Conservation (phyloP, 2,329 filamentous ascomycete species). For the Penicillium sp. region DNA sequence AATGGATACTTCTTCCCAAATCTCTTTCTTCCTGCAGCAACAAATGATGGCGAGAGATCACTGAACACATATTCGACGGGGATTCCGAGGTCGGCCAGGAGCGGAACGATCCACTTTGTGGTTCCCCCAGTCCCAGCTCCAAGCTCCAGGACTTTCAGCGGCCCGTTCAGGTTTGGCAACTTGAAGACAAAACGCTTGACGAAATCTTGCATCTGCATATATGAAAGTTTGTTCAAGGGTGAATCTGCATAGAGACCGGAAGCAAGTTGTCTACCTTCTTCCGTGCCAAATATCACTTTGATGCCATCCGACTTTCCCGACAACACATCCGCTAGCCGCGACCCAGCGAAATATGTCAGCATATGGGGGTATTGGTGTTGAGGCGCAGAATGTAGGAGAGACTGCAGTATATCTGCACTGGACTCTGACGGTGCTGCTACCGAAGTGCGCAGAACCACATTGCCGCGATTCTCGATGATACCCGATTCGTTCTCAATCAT, state of each 20-base stretch:
- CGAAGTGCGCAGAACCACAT: background rate
- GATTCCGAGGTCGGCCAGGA: slow-evolving; percentile 23
- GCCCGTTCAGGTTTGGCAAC: background rate
- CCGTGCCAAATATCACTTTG: background rate
- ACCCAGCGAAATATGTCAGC: background rate
- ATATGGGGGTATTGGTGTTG: background rate
- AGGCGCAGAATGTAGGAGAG: background rate
- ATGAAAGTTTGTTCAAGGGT: slow-evolving; percentile 14
- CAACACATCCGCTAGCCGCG: background rate
- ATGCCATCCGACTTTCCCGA: background rate
- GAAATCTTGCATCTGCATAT: slow-evolving; percentile 14
- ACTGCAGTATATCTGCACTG: background rate
- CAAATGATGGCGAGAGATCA: slow-evolving; percentile 37
- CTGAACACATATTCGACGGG: slow-evolving; percentile 41
- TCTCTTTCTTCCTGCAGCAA: slow-evolving; percentile 31
- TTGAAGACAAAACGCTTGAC: background rate
- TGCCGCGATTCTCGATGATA: slow-evolving; percentile 31
- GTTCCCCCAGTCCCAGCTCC: slow-evolving; percentile 39
- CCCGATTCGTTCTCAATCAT: slow-evolving; percentile 36
- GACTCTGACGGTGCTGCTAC: background rate
- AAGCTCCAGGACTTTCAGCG: slow-evolving; percentile 35
- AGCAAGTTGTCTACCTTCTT: background rate
- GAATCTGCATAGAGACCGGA: background rate
- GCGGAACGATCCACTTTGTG: slow-evolving; percentile 25
- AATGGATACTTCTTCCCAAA: slow-evolving; percentile 26